Evolutionary conservation across 805 yeast species (phyloP).

Genomic region (Hanseniaspora vineae): DNA sequence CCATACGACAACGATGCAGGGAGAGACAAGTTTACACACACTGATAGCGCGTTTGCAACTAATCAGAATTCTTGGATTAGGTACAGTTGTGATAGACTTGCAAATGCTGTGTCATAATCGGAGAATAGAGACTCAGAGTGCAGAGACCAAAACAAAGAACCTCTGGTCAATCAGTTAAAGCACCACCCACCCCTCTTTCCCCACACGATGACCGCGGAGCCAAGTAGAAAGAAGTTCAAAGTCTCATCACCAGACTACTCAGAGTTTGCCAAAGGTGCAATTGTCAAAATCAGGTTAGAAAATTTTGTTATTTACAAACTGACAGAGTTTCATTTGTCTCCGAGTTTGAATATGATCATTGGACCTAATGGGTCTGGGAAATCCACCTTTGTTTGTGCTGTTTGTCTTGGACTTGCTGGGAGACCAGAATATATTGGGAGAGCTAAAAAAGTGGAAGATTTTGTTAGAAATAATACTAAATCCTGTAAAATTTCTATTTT

Average conservation of each 20-base stretch:
- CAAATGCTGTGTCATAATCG: too few species aligned
- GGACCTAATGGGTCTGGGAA: constrained; percentile 98
- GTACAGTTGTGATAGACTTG: too few species aligned
- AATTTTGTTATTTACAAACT: constrained; percentile 61
- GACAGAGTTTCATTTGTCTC: constrained; percentile 66
- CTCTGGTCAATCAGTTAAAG: too few species aligned
- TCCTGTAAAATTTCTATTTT: constrained; percentile 37
- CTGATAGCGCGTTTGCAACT: too few species aligned
- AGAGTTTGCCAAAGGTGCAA: constrained; percentile 32
- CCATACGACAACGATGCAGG: too few species aligned
- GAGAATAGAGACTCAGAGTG: too few species aligned
- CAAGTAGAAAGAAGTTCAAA: background rate
- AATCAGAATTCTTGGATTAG: too few species aligned
- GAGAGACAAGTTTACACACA: too few species aligned
- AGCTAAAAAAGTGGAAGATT: constrained; percentile 45
- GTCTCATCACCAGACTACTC: constrained; percentile 9
- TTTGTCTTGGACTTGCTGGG: constrained; percentile 82
- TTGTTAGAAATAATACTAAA: constrained; percentile 56
- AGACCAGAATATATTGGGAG: constrained; percentile 60
- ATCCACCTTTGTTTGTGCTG: constrained; percentile 83
- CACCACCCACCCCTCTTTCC: too few species aligned
- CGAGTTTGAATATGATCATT: constrained; percentile 77
- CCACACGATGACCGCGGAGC: background rate
- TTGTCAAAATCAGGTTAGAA: constrained; percentile 39
- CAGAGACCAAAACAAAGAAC: too few species aligned